Percentiles rank a stretch among this genome's conserved stretches.
Conservation (phyloP, 768 basidiomycete species). For the Amanita phalloides region DNA sequence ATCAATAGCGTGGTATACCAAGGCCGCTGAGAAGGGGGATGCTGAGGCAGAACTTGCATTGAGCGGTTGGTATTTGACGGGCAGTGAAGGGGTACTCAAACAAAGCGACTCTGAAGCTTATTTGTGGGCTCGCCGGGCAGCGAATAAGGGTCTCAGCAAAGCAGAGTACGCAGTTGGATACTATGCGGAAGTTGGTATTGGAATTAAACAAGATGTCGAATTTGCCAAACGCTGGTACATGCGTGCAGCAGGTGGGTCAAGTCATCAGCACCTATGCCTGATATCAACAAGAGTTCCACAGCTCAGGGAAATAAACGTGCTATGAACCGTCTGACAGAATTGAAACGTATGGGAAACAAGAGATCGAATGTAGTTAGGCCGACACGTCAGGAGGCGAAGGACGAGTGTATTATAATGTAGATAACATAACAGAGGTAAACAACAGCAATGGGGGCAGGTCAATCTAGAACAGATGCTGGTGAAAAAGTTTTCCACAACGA, state of each 20-base stretch:
- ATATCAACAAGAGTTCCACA: constrained; percentile 18
- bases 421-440: not conserved
- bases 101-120: constrained; percentile 99
- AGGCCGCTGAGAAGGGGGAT: constrained; percentile 94
- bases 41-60: constrained; percentile 91
- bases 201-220: constrained; percentile 91
- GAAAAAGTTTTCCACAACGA: constrained; percentile 50
- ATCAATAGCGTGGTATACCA: constrained; percentile 98
- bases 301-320: constrained; percentile 98
- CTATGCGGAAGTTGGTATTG: constrained; percentile 96
- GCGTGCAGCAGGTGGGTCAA: constrained; percentile 84
- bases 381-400: constrained; percentile 87
- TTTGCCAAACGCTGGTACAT: constrained; percentile 99
- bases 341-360: constrained; percentile 84
- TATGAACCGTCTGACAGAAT: constrained; percentile 91
- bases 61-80: constrained; percentile 97
- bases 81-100: constrained; percentile 89
- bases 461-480: constrained; percentile 44
- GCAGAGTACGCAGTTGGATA: constrained; percentile 99
- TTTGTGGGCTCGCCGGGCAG: constrained; percentile 92
- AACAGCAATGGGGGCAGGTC: constrained; percentile 49
- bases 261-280: not conserved
- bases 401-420: constrained; percentile 82
- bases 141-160: constrained; percentile 92
- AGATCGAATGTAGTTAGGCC: constrained; percentile 71